These are phyloP conservation scores for Rhodamnia argentea DNA, from an alignment of 345 rosid genomes.

Conservation along the genomic window DNA sequence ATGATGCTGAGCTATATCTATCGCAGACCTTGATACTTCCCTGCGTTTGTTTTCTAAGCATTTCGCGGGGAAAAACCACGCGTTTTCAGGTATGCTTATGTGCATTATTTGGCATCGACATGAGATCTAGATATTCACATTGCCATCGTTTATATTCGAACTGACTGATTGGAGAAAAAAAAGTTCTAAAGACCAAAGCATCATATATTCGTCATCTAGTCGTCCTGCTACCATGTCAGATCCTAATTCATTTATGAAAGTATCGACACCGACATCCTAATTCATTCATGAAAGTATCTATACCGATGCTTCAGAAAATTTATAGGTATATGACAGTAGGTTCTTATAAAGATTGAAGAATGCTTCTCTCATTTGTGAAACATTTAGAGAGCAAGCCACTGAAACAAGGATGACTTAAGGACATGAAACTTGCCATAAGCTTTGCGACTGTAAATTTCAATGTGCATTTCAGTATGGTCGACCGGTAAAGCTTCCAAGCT, in stretches of 20 bases:
- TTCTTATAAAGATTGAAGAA: not conserved
- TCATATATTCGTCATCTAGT: not conserved
- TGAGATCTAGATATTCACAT: not conserved
- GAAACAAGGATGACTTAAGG: not conserved
- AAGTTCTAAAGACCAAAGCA: not conserved
- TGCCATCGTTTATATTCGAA: not conserved
- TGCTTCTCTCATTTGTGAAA: not conserved
- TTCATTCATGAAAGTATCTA: not conserved
- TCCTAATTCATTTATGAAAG: not conserved
- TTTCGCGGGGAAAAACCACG: slow-evolving; percentile 44
- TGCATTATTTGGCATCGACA: not conserved
- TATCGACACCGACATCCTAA: not conserved
- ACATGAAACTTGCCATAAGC: not conserved
- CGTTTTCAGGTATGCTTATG: slow-evolving; percentile 37
- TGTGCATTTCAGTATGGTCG: not conserved
- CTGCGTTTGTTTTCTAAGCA: slow-evolving; percentile 81
- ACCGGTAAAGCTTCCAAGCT: not conserved
- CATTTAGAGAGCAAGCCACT: not conserved
- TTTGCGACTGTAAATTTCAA: not conserved
- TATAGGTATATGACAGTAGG: not conserved
- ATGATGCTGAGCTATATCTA: not conserved
- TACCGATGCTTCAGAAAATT: not conserved
- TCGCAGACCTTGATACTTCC: slow-evolving; percentile 91
- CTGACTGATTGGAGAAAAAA: not conserved
- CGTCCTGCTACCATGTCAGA: not conserved